Percentiles rank a stretch among this genome's conserved stretches.
These are phyloP conservation scores for Ustilago cynodontis DNA, from an alignment of 1,284 basidiomycete species.

Conservation along the genomic window DNA sequence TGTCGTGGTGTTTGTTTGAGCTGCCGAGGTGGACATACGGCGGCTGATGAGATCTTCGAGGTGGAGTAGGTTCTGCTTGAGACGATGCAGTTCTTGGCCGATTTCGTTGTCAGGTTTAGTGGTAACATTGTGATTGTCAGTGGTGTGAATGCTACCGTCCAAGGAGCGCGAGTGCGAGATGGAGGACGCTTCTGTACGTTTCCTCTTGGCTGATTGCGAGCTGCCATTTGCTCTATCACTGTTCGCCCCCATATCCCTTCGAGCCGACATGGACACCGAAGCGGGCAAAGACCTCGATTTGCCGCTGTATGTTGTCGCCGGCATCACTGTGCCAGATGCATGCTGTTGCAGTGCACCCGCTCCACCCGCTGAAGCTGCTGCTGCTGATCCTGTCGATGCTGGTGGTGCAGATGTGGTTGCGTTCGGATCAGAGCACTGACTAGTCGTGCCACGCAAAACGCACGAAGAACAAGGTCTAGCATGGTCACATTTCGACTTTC, in stretches of 20 bases:
- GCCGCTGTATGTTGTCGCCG: not conserved
- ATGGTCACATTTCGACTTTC: conserved; percentile 49
- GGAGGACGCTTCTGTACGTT: conserved; percentile 7
- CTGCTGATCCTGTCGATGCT: conserved; percentile 5
- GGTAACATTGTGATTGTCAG: not conserved
- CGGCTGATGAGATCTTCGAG: conserved; percentile 24
- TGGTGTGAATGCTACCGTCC: too few species aligned
- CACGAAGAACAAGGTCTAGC: conserved; percentile 44
- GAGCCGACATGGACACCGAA: conserved; percentile 16
- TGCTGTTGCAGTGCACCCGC: not conserved
- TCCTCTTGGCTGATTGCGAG: conserved; percentile 19
- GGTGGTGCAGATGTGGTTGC: conserved; percentile 8
- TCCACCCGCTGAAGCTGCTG: not conserved
- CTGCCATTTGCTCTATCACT: not conserved
- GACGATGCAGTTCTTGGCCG: conserved; percentile 20
- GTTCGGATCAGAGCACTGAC: conserved; percentile 28
- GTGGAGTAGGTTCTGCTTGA: conserved; percentile 29
- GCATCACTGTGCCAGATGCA: conserved; percentile 7
- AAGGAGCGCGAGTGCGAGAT: not conserved
- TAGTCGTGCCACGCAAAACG: conserved; percentile 28
- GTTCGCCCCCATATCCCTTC: not conserved
- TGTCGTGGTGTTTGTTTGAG: not conserved
- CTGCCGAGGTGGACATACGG: not conserved
- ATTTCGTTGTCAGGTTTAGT: not conserved
- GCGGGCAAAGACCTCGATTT: conserved; percentile 12